A percentile compares a stretch with the other conserved stretches of the same genome.
These are phyloP conservation scores for Rhipidocladum racemiflorum DNA, from an alignment of 176 grass and related monocot species.

Conservation along the genomic window DNA sequence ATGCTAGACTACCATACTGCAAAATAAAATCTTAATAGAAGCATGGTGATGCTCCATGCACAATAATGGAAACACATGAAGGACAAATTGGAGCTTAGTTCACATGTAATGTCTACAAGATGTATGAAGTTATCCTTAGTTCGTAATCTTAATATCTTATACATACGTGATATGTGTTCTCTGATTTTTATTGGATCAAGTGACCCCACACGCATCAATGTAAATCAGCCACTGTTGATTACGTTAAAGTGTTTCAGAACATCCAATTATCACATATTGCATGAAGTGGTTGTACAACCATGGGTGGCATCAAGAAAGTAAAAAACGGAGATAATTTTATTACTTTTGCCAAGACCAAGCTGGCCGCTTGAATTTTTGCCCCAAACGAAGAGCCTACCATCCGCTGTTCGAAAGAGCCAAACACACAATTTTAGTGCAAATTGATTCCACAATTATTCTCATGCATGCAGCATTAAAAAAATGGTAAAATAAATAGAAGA, in stretches of 20 bases:
- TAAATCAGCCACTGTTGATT: constrained; percentile 1
- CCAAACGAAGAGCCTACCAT: constrained; percentile 84
- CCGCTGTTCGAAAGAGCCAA: constrained; percentile 34
- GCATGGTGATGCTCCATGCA: constrained; percentile 1
- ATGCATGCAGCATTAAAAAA: constrained; percentile 13
- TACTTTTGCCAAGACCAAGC: constrained; percentile 98
- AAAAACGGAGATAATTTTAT: constrained; percentile 14
- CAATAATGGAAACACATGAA: not conserved
- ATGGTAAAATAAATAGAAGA: not conserved
- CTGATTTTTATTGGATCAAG: not conserved
- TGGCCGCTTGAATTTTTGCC: constrained; percentile 92
- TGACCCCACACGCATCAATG: not conserved
- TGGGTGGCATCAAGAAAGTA: not conserved
- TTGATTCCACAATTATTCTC: not conserved
- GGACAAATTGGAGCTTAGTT: not conserved
- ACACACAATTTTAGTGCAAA: constrained; percentile 15
- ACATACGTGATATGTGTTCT: not conserved
- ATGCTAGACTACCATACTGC: not conserved
- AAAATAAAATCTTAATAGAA: constrained; percentile 12
- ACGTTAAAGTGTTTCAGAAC: not conserved
- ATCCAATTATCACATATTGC: constrained; percentile 2
- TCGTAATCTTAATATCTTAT: not conserved
- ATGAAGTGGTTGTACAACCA: constrained; percentile 15
- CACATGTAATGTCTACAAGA: not conserved
- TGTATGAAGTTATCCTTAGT: not conserved